Evolutionary conservation across 805 yeast species (phyloP).

Genomic region (Kluyveromyces nonfermentans): DNA sequence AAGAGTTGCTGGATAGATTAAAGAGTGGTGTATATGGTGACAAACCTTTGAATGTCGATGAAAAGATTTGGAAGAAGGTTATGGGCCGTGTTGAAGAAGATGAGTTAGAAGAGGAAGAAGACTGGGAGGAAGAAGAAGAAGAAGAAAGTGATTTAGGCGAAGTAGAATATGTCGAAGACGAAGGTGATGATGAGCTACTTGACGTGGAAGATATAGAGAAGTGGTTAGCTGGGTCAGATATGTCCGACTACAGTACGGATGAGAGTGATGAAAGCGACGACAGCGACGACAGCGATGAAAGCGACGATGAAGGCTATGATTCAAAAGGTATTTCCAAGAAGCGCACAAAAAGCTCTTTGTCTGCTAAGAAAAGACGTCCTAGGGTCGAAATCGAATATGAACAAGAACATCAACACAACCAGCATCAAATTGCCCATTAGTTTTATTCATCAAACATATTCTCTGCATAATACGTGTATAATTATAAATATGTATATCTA

Average conservation of each 20-base stretch:
- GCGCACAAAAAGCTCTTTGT: conserved; percentile 30
- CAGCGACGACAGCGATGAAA: conserved; percentile 28
- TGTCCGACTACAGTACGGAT: conserved; percentile 30
- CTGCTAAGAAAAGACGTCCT: conserved; percentile 47
- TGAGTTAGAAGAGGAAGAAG: conserved; percentile 39
- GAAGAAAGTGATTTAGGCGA: conserved; percentile 59
- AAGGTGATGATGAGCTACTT: conserved; percentile 78
- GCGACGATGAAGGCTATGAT: conserved; percentile 32
- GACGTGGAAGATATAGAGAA: conserved; percentile 89
- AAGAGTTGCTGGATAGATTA: conserved; percentile 85
- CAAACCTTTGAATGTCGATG: conserved; percentile 93
- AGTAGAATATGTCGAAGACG: conserved; percentile 84
- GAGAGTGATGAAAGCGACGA: conserved; percentile 24
- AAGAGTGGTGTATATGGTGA: conserved; percentile 99
- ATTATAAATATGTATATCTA: background rate
- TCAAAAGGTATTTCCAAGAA: conserved; percentile 31
- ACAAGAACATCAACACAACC: conserved; percentile 42
- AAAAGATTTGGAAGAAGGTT: conserved; percentile 89
- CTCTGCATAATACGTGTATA: background rate
- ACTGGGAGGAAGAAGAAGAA: conserved; percentile 42
- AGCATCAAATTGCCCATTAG: conserved; percentile 23
- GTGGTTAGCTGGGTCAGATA: conserved; percentile 61
- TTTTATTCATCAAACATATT: background rate
- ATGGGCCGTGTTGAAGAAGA: conserved; percentile 74
- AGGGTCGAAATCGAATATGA: conserved; percentile 80